A percentile compares a stretch with the other conserved stretches of the same genome.
Evolutionary conservation across 2,329 filamentous ascomycete genomes (phyloP).

Genomic region (Sporothrix luriei): DNA sequence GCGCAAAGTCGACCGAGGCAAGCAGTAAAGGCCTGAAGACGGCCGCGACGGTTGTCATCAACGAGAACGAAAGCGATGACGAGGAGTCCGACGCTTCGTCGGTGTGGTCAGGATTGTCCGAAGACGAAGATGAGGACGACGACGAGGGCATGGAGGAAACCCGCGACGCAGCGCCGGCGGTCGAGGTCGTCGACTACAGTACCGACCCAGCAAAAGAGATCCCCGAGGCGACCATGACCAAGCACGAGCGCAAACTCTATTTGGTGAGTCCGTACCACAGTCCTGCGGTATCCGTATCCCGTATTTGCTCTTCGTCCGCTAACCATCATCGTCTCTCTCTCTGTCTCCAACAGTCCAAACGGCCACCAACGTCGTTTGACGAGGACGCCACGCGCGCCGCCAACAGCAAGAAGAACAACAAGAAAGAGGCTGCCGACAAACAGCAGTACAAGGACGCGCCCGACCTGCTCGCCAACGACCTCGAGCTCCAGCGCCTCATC

Average conservation of each 20-base stretch:
- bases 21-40: conserved; percentile 43
- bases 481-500: conserved; percentile 86
- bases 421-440: conserved; percentile 50
- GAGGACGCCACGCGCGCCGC: conserved; percentile 18
- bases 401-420: conserved; percentile 37
- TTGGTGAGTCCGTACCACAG: conserved; percentile 55
- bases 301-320: no score
- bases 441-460: conserved; percentile 62
- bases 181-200: conserved; percentile 67
- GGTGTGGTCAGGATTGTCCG: conserved; percentile 67
- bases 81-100: conserved; percentile 56
- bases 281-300: no score
- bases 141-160: conserved; percentile 36
- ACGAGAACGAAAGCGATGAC: conserved; percentile 29
- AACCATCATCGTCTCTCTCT: background rate
- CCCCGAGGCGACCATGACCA: conserved; percentile 53
- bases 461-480: conserved; percentile 83
- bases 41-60: conserved; percentile 31
- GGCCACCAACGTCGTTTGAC: conserved; percentile 46
- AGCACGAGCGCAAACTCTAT: conserved; percentile 74
- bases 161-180: conserved; percentile 39
- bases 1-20: conserved; percentile 44
- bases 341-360: conserved; percentile 48
- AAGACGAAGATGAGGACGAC: conserved; percentile 46
- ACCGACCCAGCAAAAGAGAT: conserved; percentile 41